Percentiles rank a stretch among this genome's conserved stretches.
phyloP scores from a whole-genome alignment of 768 basidiomycete genomes.

The Macrolepiota fuliginosa region DNA sequence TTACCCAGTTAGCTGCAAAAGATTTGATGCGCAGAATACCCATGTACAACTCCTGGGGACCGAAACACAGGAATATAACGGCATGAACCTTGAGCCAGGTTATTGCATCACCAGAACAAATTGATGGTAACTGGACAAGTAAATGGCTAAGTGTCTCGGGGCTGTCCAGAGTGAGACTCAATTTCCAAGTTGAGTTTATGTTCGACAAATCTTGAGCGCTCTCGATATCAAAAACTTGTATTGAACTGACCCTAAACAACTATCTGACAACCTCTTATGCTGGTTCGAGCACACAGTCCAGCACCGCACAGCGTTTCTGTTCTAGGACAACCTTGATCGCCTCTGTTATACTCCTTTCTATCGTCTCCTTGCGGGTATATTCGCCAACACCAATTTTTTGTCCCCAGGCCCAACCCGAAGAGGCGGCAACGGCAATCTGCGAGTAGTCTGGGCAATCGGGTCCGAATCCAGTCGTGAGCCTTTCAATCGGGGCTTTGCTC shows the following conservation, averaged over 20 bases:
- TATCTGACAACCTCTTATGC: background rate
- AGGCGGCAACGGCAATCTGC: conserved; percentile 64
- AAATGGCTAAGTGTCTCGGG: too few species aligned
- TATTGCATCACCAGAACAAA: too few species aligned
- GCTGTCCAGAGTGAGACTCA: background rate
- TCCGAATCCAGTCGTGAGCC: conserved; percentile 64
- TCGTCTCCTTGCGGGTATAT: conserved; percentile 19
- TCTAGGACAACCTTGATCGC: conserved; percentile 54
- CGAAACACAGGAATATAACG: too few species aligned
- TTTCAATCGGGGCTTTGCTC: conserved; percentile 38
- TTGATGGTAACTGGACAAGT: too few species aligned
- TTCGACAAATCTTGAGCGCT: background rate
- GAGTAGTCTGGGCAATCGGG: conserved; percentile 59
- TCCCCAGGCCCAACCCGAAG: conserved; percentile 55
- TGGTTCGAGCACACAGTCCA: conserved; percentile 56
- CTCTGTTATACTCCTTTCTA: conserved; percentile 39
- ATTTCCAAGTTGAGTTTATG: too few species aligned
- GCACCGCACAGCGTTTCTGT: conserved; percentile 60
- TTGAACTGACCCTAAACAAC: background rate
- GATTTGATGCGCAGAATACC: too few species aligned
- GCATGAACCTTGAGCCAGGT: too few species aligned
- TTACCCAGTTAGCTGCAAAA: too few species aligned
- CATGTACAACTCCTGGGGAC: too few species aligned
- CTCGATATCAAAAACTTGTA: background rate
- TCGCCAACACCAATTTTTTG: conserved; percentile 16